Evolutionary conservation across 352 stramenopile species (phyloP), one percentile per base, ranked within the genome.

Genomic region (Globisporangium cederbergense): DNA sequence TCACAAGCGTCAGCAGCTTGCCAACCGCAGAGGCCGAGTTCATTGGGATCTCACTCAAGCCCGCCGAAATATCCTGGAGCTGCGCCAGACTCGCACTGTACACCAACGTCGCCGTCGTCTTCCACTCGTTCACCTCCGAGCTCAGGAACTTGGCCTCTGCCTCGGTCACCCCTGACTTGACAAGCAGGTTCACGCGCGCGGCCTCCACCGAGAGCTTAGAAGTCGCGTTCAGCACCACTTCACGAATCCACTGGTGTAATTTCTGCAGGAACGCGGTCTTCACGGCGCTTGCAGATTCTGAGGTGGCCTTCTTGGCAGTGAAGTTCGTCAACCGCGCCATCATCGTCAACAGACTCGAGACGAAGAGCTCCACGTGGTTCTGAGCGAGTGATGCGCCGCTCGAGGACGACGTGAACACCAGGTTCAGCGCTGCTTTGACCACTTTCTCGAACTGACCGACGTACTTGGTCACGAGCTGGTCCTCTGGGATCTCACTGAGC

Each of bases 361-460:
- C 64, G 38, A 77, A 89, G 10, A 78, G 51, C 30, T 63, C 65
- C 4, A 83, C 70, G 36, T 79, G 62, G 52, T 52, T 56, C 0
- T 77, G 68, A 1, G 75, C 69, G 20, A 90, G 76, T 3, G 30
- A 76, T 3, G 30, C 8, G n/a, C 18, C 46, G 2, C 22, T 38
- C 8, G 25, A 46, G 0, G 65, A 54, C 20, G 74, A 79, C 34
- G 73, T 79, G 38, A 90, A 72, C 7, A 81, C 50, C 10, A 65
- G 67, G 18, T 61, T 64, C 3, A 93, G 60, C 7, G 75, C 80
- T 4, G 76, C 66, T 43, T 76, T 74, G 38, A 85, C 69, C 13
- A 76, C 52, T 53, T 88, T 91, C 49, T 93, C 79, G 53, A 90
- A 95, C 53, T 90, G 78, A 4, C 67, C 71, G 0, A 85, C 79